These are phyloP conservation scores for Penicillium canescens DNA, from an alignment of 495 filamentous ascomycete species.

Conservation along the genomic window DNA sequence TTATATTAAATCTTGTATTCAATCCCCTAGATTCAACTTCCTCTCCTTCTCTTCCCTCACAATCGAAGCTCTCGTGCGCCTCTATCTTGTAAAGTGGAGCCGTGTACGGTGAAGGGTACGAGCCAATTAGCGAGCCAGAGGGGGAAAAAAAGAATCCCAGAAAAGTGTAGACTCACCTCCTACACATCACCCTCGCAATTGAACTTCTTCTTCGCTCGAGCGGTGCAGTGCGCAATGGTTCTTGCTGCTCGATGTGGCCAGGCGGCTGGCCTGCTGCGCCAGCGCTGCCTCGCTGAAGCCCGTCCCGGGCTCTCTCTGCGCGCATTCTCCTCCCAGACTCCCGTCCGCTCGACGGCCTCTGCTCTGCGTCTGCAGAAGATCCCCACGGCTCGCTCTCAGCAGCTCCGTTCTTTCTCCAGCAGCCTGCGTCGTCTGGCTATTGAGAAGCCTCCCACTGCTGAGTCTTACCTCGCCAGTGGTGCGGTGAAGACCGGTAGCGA, in stretches of 20 bases:
- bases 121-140: constrained; percentile 27
- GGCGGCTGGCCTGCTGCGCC: constrained; percentile 46
- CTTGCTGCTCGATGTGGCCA: constrained; percentile 53
- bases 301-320: constrained; percentile 42
- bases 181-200: constrained; percentile 22
- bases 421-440: constrained; percentile 38
- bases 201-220: constrained; percentile 18
- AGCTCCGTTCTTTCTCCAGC: constrained; percentile 48
- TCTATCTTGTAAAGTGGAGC: constrained; percentile 20
- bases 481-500: constrained; percentile 70
- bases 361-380: constrained; percentile 42
- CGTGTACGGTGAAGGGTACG: constrained; percentile 25
- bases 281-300: constrained; percentile 46
- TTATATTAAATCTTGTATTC: constrained; percentile 12
- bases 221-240: constrained; percentile 48
- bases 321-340: constrained; percentile 41
- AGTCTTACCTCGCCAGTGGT: constrained; percentile 86
- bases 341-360: constrained; percentile 35
- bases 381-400: constrained; percentile 40
- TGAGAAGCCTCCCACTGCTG: constrained; percentile 75
- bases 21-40: constrained; percentile 8
- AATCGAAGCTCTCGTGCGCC: background rate
- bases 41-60: constrained; percentile 2
- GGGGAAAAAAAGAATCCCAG: constrained; percentile 32
- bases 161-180: constrained; percentile 24